phyloP scores from a whole-genome alignment of 768 basidiomycete genomes.

The Holtermanniella nyarrowii region DNA sequence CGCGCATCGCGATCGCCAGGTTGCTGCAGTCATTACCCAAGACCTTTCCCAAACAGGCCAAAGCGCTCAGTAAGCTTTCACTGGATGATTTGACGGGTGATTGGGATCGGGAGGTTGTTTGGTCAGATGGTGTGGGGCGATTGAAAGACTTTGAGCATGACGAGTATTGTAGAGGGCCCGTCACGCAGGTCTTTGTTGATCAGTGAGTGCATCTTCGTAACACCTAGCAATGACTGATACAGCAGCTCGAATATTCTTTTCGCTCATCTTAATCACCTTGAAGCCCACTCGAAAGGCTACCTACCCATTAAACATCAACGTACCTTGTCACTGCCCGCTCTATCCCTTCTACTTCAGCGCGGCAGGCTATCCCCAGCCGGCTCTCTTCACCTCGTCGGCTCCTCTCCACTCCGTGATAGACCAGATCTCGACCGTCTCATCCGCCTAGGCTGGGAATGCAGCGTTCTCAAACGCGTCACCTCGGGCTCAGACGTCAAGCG shows the following conservation, averaged over 20 bases:
- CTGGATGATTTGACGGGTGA: constrained; percentile 19
- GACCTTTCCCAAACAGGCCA: constrained; percentile 20
- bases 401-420: constrained; percentile 19
- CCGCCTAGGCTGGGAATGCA: constrained; percentile 35
- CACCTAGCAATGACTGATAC: neutral
- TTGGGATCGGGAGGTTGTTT: constrained; percentile 23
- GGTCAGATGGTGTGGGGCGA: constrained; percentile 34
- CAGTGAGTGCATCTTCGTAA: constrained; percentile 22
- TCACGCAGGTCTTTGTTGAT: constrained; percentile 32
- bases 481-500: constrained; percentile 11
- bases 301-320: constrained; percentile 26
- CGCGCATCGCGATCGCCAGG: constrained; percentile 15
- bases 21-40: constrained; percentile 13
- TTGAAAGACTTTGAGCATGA: constrained; percentile 12
- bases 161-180: constrained; percentile 10
- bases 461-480: constrained; percentile 32
- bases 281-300: constrained; percentile 6
- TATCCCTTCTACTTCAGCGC: constrained; percentile 35
- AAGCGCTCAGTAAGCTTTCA: constrained; percentile 11
- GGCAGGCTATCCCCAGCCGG: constrained; percentile 25
- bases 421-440: constrained; percentile 28
- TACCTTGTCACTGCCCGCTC: constrained; percentile 32
- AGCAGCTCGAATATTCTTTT: constrained; percentile 34
- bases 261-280: constrained; percentile 22
- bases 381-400: constrained; percentile 35